phyloP scores from a whole-genome alignment of 257 asterid genomes.

The Salvia miltiorrhiza region DNA sequence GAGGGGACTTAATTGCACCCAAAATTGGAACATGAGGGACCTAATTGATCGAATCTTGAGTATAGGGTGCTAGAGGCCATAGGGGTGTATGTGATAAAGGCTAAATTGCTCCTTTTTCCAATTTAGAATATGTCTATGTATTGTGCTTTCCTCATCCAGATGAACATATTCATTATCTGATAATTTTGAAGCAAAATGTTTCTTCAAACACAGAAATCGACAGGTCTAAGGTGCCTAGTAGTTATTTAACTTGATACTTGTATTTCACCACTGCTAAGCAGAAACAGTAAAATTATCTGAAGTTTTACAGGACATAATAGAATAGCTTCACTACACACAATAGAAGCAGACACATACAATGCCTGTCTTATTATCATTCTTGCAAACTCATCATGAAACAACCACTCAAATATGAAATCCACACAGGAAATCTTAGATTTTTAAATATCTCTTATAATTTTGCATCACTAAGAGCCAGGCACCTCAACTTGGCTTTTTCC shows the following conservation, averaged over 20 bases:
- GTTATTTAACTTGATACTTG: not conserved
- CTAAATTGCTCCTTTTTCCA: no score
- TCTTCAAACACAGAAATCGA: not conserved
- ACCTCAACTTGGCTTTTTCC: slow-evolving; percentile 25
- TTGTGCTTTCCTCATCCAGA: not conserved
- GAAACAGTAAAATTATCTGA: slow-evolving; percentile 3
- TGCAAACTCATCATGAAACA: slow-evolving; percentile 14
- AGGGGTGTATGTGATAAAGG: no score
- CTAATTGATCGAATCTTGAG: no score
- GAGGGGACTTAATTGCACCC: no score
- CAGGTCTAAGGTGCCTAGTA: not conserved
- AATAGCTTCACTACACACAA: slow-evolving; percentile 26
- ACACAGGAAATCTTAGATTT: slow-evolving; percentile 9
- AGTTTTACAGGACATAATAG: slow-evolving; percentile 25
- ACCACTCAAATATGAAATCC: slow-evolving; percentile 33
- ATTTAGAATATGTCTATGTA: not conserved
- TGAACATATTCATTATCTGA: not conserved
- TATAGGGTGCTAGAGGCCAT: no score
- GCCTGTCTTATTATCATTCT: slow-evolving; percentile 31
- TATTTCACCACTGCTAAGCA: slow-evolving; percentile 12
- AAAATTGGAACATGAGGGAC: no score
- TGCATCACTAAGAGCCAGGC: not conserved
- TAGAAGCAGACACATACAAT: slow-evolving; percentile 18
- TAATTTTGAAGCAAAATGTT: not conserved
- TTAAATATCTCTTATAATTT: slow-evolving; percentile 17